Conservation (phyloP, 257 asterid species). For the Capsicum baccatum region DNA sequence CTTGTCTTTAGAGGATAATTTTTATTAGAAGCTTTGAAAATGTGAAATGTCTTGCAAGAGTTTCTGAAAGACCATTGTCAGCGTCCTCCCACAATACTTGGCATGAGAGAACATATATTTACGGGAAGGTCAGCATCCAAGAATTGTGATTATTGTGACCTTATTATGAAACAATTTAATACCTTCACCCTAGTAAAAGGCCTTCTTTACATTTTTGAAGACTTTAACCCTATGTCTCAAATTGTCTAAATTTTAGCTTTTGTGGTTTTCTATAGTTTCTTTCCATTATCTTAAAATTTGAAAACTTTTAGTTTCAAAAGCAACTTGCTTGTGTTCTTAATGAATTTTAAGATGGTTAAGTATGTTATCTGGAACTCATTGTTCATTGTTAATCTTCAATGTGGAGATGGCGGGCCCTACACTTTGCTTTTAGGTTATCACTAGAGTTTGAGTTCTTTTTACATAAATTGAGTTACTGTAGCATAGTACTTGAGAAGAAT, state of each 20-base stretch:
- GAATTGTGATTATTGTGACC: neutral
- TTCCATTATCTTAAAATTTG: neutral
- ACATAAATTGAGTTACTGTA: too few species aligned
- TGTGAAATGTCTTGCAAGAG: slow-evolving; percentile 90
- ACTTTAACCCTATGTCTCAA: neutral
- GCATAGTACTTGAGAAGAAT: neutral
- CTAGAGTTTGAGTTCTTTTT: too few species aligned
- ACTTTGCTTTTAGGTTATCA: too few species aligned
- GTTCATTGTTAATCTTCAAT: too few species aligned
- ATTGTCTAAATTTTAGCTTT: neutral
- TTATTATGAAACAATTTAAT: neutral
- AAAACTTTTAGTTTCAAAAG: neutral
- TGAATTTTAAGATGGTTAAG: neutral
- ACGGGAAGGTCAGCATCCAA: slow-evolving; percentile 83
- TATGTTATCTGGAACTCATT: too few species aligned
- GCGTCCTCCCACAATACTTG: slow-evolving; percentile 78
- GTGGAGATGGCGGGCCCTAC: too few species aligned
- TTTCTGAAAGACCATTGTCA: slow-evolving; percentile 52
- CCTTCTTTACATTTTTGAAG: neutral
- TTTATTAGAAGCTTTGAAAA: slow-evolving; percentile 93
- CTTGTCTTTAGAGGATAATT: slow-evolving; percentile 67
- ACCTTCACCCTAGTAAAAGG: neutral
- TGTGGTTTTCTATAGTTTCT: neutral
- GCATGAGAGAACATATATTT: slow-evolving; percentile 92
- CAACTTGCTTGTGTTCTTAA: neutral